These are phyloP conservation scores for Capsicum rhomboideum DNA, from an alignment of 257 asterid species.

Conservation along the genomic window DNA sequence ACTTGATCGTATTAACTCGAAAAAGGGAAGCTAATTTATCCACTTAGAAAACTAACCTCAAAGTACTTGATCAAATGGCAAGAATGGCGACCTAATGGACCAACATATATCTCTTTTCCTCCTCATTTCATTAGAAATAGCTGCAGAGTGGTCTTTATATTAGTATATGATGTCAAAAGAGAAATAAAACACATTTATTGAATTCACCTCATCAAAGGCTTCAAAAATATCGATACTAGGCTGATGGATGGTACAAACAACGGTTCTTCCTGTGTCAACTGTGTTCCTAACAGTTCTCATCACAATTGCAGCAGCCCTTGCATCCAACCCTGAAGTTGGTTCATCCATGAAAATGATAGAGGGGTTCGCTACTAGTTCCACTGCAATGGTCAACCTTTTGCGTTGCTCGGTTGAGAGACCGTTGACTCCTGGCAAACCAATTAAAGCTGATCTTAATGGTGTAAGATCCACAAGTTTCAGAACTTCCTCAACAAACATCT, in stretches of 20 bases:
- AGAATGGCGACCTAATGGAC: conserved; percentile 59
- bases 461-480: conserved; percentile 70
- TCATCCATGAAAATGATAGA: conserved; percentile 80
- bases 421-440: conserved; percentile 64
- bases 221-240: conserved; percentile 79
- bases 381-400: conserved; percentile 70
- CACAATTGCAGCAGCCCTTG: conserved; percentile 87
- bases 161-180: background rate
- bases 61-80: conserved; percentile 50
- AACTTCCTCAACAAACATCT: conserved; percentile 69
- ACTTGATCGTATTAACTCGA: background rate
- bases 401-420: conserved; percentile 77
- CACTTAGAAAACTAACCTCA: conserved; percentile 20
- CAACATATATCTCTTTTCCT: conserved; percentile 66
- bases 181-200: background rate
- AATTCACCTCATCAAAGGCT: conserved; percentile 62
- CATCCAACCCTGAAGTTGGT: conserved; percentile 79
- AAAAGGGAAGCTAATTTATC: background rate
- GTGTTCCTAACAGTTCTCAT: conserved; percentile 77
- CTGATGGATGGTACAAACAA: conserved; percentile 77
- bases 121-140: conserved; percentile 65
- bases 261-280: conserved; percentile 70
- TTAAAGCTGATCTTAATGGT: conserved; percentile 43
- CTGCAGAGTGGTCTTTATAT: conserved; percentile 17
- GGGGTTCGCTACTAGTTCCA: conserved; percentile 74